phyloP scores from a whole-genome alignment of 345 rosid genomes.

The Draba incana region DNA sequence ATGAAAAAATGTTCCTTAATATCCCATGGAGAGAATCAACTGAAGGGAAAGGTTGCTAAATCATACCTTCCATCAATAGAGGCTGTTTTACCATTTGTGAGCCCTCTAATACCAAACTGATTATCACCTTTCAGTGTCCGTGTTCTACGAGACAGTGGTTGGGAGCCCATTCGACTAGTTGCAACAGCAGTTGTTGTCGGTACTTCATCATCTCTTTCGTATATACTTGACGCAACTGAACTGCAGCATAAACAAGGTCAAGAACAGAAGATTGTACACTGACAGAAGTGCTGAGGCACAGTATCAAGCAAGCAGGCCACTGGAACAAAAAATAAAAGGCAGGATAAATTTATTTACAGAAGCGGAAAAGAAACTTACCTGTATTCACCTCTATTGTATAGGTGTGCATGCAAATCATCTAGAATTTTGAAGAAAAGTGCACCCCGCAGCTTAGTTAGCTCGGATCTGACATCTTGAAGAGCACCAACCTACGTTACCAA shows the following conservation, averaged over 20 bases:
- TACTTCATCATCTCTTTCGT: constrained; percentile 88
- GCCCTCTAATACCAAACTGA: constrained; percentile 62
- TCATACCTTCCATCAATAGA: constrained; percentile 80
- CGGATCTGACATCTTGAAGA: constrained; percentile 98
- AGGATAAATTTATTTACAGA: constrained; percentile 18
- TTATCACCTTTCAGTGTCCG: constrained; percentile 78
- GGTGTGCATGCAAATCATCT: constrained; percentile 97
- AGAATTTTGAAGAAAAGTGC: constrained; percentile 78
- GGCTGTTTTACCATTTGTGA: constrained; percentile 66
- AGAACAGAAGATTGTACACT: constrained; percentile 38
- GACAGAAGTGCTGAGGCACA: constrained; percentile 23
- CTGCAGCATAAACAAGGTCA: constrained; percentile 60
- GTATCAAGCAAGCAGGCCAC: constrained; percentile 21
- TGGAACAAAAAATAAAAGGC: constrained; percentile 9
- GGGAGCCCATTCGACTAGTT: constrained; percentile 65
- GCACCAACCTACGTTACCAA: constrained; percentile 81
- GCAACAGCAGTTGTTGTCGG: constrained; percentile 84
- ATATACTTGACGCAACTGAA: constrained; percentile 69
- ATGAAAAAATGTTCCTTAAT: constrained; percentile 17
- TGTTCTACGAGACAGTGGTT: constrained; percentile 90
- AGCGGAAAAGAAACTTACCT: constrained; percentile 53
- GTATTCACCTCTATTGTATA: constrained; percentile 94
- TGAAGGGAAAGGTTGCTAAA: constrained; percentile 29
- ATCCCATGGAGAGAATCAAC: constrained; percentile 27
- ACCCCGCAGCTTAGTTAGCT: constrained; percentile 86